Conservation (phyloP, 768 basidiomycete genomes). For the Crassisporium funariophilum region DNA sequence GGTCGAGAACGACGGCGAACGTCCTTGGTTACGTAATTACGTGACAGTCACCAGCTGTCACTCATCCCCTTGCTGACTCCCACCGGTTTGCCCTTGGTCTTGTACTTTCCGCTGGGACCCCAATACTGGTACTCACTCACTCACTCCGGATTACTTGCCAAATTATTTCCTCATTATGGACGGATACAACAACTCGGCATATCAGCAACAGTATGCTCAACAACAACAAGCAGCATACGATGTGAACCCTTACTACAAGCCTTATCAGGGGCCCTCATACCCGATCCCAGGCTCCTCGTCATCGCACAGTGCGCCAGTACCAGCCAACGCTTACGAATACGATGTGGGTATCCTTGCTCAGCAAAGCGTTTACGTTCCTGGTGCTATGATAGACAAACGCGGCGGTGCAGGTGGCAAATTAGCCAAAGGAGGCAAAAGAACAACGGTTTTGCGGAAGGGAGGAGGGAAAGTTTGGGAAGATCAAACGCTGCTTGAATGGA, state of each 20-base stretch:
- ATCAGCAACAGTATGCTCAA: constrained; percentile 53
- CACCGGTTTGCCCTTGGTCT: too few relatives aligned
- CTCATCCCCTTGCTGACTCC: too few relatives aligned
- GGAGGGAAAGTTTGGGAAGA: constrained; percentile 99
- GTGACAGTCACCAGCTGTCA: too few relatives aligned
- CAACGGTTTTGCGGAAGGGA: constrained; percentile 93
- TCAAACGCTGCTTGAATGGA: constrained; percentile 96
- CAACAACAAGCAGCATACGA: constrained; percentile 58
- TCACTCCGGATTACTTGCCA: neutral
- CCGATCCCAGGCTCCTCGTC: constrained; percentile 64
- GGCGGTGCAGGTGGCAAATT: constrained; percentile 85
- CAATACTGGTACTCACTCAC: too few relatives aligned
- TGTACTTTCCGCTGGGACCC: too few relatives aligned
- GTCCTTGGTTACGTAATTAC: constrained; percentile 37
- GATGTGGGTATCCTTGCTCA: constrained; percentile 90
- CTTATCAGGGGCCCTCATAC: constrained; percentile 76
- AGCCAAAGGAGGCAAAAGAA: constrained; percentile 88
- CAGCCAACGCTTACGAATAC: constrained; percentile 90
- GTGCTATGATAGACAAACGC: constrained; percentile 87
- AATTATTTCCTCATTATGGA: constrained; percentile 39
- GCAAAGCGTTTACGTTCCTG: constrained; percentile 90
- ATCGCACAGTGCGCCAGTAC: constrained; percentile 76
- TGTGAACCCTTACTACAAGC: constrained; percentile 81
- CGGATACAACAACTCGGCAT: constrained; percentile 44
- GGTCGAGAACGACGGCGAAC: constrained; percentile 6